phyloP scores from a whole-genome alignment of 202 grass and related monocot species.

The Musa balbisiana region DNA sequence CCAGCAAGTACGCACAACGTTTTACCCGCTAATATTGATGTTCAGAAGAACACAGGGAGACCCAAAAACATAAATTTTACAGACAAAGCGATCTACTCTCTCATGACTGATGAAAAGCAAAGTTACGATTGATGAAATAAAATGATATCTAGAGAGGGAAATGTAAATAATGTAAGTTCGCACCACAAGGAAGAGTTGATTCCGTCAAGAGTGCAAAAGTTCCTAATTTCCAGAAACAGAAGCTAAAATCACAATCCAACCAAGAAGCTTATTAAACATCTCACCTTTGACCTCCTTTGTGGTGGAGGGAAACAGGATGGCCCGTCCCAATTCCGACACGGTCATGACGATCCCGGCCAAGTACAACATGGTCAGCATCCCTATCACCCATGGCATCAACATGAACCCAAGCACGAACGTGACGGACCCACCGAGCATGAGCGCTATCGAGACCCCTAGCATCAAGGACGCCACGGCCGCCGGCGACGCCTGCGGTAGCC shows the following conservation, averaged over 20 bases:
- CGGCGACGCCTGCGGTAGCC: constrained; percentile 37
- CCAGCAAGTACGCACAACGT: not conserved
- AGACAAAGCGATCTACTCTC: too few species aligned
- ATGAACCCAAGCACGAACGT: constrained; percentile 92
- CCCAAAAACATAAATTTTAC: too few species aligned
- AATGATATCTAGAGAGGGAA: not conserved
- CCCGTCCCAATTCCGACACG: constrained; percentile 52
- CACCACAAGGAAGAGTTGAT: not conserved
- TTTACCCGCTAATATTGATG: not conserved
- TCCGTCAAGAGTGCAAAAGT: not conserved
- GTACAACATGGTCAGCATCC: constrained; percentile 60
- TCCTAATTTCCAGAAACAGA: not conserved
- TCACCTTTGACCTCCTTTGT: constrained; percentile 26
- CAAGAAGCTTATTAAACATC: not conserved
- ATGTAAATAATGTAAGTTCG: too few species aligned
- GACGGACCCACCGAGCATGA: constrained; percentile 78
- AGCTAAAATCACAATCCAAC: not conserved
- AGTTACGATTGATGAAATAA: not conserved
- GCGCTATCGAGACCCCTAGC: constrained; percentile 60
- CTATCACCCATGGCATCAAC: constrained; percentile 85
- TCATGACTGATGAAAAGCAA: not conserved
- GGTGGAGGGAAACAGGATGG: constrained; percentile 37
- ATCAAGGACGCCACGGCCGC: constrained; percentile 61
- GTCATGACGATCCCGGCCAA: constrained; percentile 65
- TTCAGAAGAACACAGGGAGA: not conserved